Conservation (phyloP, 176 grass and related monocot species). For the Typha latifolia region DNA sequence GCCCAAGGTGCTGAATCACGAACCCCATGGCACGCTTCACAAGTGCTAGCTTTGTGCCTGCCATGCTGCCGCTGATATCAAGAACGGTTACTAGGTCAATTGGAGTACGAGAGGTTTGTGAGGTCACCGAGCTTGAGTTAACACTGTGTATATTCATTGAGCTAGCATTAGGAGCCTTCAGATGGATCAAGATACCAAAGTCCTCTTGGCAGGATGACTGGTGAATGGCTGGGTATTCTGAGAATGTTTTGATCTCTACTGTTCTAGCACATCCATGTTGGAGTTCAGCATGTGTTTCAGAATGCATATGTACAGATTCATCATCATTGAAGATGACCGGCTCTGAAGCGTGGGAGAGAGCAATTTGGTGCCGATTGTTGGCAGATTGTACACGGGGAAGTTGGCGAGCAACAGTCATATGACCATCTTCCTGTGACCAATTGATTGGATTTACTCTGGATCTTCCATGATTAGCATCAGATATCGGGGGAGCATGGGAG, state of each 20-base stretch:
- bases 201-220: constrained; percentile 33
- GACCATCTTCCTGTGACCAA: constrained; percentile 37
- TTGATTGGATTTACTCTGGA: constrained; percentile 22
- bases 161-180: constrained; percentile 52
- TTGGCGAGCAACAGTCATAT: constrained; percentile 31
- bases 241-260: constrained; percentile 56
- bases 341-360: constrained; percentile 33
- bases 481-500: constrained; percentile 33
- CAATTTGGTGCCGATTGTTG: constrained; percentile 30
- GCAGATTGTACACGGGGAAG: constrained; percentile 16
- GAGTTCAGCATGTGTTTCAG: constrained; percentile 14
- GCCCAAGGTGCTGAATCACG: constrained; percentile 85
- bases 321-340: constrained; percentile 71
- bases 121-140: constrained; percentile 19
- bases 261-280: constrained; percentile 32
- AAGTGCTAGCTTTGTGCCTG: constrained; percentile 76
- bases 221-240: constrained; percentile 53
- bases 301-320: constrained; percentile 44
- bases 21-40: constrained; percentile 91
- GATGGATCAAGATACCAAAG: constrained; percentile 72
- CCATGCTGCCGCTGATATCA: constrained; percentile 93
- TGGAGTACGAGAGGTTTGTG: constrained; percentile 49
- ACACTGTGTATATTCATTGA: constrained; percentile 7
- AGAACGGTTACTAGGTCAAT: constrained; percentile 87
- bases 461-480: constrained; percentile 42